Base-by-base conservation (phyloP, 2,329 filamentous ascomycete species). In the Stenocarpella maydis region DNA sequence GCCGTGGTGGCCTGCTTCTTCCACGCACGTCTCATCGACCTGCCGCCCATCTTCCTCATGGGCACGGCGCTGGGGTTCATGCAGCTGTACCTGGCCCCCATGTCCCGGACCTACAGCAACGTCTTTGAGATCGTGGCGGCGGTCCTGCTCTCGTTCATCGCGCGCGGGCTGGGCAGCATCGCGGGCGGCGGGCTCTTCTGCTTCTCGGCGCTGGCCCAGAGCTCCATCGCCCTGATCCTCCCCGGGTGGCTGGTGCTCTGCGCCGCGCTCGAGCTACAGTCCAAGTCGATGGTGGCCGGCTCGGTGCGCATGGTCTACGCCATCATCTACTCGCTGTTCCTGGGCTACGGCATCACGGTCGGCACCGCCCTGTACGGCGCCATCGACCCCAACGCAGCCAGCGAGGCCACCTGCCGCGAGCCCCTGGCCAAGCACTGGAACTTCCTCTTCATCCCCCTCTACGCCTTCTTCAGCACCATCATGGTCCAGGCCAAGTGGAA, bases 1-100 rank as follows among this genome's bases (percentile, higher is more conserved):
- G 91, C 89, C 0, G 87, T 85, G 8, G 93, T 96, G 0, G 93
- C 92, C 0, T 92, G 92, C 0, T 96, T 96, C 6, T 97, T 96
- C 76, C 83, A 89, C 68, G 92, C 91, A 1, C 87, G 92, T 5
- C 87, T 90, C 45, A 91, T 95, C 75, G 94, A 97, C 77, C 82
- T 96, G 69, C 92, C 92, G 28, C 58, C 58, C 43, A 63, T 63
- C 43, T 63, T 63, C 58, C 67, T 93, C 0, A 85, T 97, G 0
- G 93, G 94, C 2, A 91, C 88, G 75, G 82, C 95, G n/a, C 85
- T 97, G 0, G 93, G 93, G 0, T 80, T 90, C 67, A 82, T 97
- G 60, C 92, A 96, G 75, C 87, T 95, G 10, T 87, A 93, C 37
- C 81, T 94, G 6, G 91, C 92, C 0, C 92, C 93, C 0, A 87